Percentiles rank a stretch among this genome's conserved stretches.
These are phyloP conservation scores for Phytophthora megakarya DNA, from an alignment of 352 stramenopile genomes.

Conservation along the genomic window DNA sequence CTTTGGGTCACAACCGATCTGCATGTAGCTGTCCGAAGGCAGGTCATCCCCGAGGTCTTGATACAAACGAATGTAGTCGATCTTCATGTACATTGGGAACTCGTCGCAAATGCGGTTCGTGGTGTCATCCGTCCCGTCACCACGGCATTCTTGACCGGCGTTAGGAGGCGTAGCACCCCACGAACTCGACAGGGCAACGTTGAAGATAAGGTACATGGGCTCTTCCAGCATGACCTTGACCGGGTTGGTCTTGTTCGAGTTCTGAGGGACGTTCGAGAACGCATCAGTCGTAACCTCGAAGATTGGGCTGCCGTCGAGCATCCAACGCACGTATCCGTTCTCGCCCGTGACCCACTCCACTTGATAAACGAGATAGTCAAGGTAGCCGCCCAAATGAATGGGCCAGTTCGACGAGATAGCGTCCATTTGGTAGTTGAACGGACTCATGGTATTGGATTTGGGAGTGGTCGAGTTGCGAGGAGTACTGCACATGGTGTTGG, in stretches of 20 bases:
- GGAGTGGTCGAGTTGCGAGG: conserved; percentile 43
- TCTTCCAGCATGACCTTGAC: conserved; percentile 83
- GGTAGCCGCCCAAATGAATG: conserved; percentile 61
- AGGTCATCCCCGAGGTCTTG: conserved; percentile 52
- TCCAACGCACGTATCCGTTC: conserved; percentile 73
- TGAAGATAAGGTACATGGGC: conserved; percentile 94
- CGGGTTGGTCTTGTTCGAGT: conserved; percentile 48
- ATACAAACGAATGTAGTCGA: conserved; percentile 77
- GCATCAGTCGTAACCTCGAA: conserved; percentile 66
- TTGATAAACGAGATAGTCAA: conserved; percentile 67
- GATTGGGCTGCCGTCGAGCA: conserved; percentile 57
- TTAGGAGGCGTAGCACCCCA: conserved; percentile 82
- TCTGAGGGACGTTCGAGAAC: conserved; percentile 60
- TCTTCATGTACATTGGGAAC: conserved; percentile 79
- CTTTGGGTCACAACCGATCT: conserved; percentile 56
- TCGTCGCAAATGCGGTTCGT: conserved; percentile 63
- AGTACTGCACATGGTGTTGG: conserved; percentile 36
- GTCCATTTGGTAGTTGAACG: conserved; percentile 82
- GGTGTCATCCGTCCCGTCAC: conserved; percentile 44
- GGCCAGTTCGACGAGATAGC: conserved; percentile 79
- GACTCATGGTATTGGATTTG: conserved; percentile 60
- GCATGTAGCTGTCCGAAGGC: conserved; percentile 53
- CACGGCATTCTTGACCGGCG: conserved; percentile 48
- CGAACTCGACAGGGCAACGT: conserved; percentile 90
- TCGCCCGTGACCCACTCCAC: conserved; percentile 74